These are phyloP conservation scores for Amaranthus hypochondriacus DNA, from an alignment of 148 eudicot species.

Conservation along the genomic window DNA sequence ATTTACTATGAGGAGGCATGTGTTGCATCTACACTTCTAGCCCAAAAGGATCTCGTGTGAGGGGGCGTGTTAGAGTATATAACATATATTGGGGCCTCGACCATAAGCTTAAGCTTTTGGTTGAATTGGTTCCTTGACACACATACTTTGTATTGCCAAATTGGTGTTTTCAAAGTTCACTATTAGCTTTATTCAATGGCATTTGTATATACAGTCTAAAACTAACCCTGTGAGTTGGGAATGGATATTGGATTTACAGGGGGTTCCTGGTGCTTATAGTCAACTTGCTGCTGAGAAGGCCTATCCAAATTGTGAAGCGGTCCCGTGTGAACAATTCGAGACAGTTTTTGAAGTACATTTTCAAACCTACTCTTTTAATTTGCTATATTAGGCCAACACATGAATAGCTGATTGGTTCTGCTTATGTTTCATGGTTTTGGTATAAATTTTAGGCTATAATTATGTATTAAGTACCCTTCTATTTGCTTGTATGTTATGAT, in stretches of 20 bases:
- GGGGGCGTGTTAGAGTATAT: no score
- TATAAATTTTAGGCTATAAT: neutral
- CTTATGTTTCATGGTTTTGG: neutral
- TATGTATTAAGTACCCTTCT: neutral
- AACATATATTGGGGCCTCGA: no score
- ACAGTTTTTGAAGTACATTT: constrained; percentile 47
- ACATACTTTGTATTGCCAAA: neutral
- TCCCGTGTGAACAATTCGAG: constrained; percentile 72
- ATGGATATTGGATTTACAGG: constrained; percentile 33
- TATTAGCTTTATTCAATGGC: neutral
- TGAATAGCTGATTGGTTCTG: neutral
- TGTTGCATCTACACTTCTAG: no score
- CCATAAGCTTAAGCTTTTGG: no score
- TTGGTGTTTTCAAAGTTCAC: neutral
- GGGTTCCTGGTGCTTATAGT: constrained; percentile 70
- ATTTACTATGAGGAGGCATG: no score
- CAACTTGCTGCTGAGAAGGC: constrained; percentile 60
- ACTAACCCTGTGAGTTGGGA: neutral
- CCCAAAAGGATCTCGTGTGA: no score
- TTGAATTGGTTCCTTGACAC: neutral
- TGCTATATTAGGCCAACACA: neutral
- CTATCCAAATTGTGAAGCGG: constrained; percentile 58
- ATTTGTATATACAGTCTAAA: no score
- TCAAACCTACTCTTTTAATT: neutral
- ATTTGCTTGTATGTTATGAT: neutral